phyloP scores from a whole-genome alignment of 352 stramenopile genomes.

The Globisporangium barbulae region DNA sequence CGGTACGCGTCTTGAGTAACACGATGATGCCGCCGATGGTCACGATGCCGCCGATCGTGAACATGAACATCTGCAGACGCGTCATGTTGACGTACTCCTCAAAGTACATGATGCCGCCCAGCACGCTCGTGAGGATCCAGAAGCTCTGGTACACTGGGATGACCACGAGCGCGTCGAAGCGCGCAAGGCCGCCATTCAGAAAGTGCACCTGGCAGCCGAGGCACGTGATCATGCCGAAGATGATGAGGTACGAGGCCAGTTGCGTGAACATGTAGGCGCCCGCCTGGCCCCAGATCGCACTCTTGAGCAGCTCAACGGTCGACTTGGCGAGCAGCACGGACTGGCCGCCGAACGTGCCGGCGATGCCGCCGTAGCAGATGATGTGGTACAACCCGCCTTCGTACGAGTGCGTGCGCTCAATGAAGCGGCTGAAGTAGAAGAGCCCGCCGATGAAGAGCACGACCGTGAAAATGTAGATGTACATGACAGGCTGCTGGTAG shows the following conservation, averaged over 20 bases:
- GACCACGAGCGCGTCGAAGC: slow-evolving; percentile 88
- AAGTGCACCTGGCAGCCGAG: slow-evolving; percentile 85
- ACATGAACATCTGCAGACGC: slow-evolving; percentile 70
- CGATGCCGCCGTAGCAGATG: slow-evolving; percentile 85
- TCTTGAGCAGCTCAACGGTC: slow-evolving; percentile 88
- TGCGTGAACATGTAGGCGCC: slow-evolving; percentile 78
- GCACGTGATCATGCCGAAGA: slow-evolving; percentile 59
- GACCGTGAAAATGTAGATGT: slow-evolving; percentile 79
- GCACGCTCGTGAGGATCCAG: slow-evolving; percentile 87
- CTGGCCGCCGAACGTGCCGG: slow-evolving; percentile 87
- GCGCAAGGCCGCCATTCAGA: slow-evolving; percentile 84
- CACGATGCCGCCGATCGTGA: slow-evolving; percentile 65
- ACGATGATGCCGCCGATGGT: slow-evolving; percentile 81
- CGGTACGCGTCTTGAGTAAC: slow-evolving; percentile 59
- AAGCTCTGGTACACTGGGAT: slow-evolving; percentile 91
- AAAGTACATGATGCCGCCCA: slow-evolving; percentile 93
- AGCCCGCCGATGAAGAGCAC: slow-evolving; percentile 59
- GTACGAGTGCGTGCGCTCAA: slow-evolving; percentile 66
- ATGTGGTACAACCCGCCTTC: slow-evolving; percentile 76
- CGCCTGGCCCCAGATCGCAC: slow-evolving; percentile 79
- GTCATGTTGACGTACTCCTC: slow-evolving; percentile 89
- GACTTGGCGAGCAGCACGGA: slow-evolving; percentile 89
- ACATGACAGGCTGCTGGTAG: slow-evolving; percentile 79
- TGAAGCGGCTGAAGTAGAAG: slow-evolving; percentile 66
- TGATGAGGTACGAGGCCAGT: slow-evolving; percentile 76